Conservation (phyloP, 129 eudicot genomes). For the Apium graveolens region DNA sequence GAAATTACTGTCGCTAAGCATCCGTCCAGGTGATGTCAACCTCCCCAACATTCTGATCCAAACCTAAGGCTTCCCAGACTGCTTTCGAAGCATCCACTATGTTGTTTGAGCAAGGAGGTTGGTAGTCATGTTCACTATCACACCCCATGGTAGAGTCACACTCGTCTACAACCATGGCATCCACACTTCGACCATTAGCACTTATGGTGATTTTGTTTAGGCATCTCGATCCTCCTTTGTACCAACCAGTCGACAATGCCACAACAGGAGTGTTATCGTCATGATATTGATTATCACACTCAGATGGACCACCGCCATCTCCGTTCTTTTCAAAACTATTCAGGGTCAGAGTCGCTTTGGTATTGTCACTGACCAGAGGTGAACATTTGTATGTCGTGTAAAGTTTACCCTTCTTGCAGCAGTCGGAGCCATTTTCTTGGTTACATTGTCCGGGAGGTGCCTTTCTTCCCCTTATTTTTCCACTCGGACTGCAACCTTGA, state of each 20-base stretch:
- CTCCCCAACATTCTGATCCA: conserved; percentile 4
- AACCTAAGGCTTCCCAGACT: not conserved
- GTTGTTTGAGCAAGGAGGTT: not conserved
- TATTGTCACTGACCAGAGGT: too few relatives aligned
- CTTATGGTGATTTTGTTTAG: conserved; percentile 6
- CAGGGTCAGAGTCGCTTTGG: too few relatives aligned
- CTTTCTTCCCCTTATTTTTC: not conserved
- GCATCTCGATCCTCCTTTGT: conserved; percentile 9
- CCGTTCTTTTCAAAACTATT: too few relatives aligned
- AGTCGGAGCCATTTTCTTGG: not conserved
- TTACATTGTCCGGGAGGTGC: not conserved
- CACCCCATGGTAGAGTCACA: conserved; percentile 40
- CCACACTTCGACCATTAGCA: conserved; percentile 27
- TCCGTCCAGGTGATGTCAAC: not conserved
- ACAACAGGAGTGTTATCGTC: too few relatives aligned
- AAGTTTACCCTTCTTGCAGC: too few relatives aligned
- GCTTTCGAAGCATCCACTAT: conserved; percentile 8
- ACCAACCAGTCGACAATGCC: too few relatives aligned
- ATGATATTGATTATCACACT: too few relatives aligned
- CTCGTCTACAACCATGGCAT: conserved; percentile 33
- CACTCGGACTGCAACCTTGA: not conserved
- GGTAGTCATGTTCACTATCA: conserved; percentile 14
- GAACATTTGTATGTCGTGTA: too few relatives aligned
- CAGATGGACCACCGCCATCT: too few relatives aligned
- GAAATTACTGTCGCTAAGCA: not conserved